These are phyloP conservation scores for Trametes sp. DNA, from an alignment of 1,284 basidiomycete species.

Conservation along the genomic window DNA sequence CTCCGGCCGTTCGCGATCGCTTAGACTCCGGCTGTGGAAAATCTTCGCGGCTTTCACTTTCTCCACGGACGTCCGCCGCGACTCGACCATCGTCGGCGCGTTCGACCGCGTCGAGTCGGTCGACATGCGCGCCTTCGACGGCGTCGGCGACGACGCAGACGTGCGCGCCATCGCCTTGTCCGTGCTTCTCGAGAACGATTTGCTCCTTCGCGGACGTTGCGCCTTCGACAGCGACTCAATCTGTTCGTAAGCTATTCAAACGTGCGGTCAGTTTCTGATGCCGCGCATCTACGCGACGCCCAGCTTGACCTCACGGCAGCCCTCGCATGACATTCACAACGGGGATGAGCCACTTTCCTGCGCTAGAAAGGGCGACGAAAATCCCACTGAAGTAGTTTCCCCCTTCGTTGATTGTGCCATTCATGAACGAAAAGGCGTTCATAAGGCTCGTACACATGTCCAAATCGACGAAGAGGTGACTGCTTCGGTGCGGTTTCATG, in stretches of 20 bases:
- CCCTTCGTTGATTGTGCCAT: too few relatives aligned
- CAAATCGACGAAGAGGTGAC: too few relatives aligned
- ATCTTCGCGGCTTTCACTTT: slow-evolving; percentile 65
- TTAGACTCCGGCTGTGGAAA: slow-evolving; percentile 50
- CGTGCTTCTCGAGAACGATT: slow-evolving; percentile 63
- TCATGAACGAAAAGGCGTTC: too few relatives aligned
- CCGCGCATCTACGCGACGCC: too few relatives aligned
- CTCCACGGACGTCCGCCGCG: slow-evolving; percentile 62
- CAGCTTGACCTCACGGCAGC: too few relatives aligned
- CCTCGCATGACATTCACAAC: too few relatives aligned
- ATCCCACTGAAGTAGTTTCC: too few relatives aligned
- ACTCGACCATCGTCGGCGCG: slow-evolving; percentile 33
- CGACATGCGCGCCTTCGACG: slow-evolving; percentile 47
- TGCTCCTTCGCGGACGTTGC: slow-evolving; percentile 67
- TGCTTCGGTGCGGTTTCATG: too few relatives aligned
- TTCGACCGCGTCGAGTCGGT: slow-evolving; percentile 47
- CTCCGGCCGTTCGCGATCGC: slow-evolving; percentile 39
- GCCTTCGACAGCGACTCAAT: slow-evolving; percentile 73
- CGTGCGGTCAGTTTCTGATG: slow-evolving; percentile 11
- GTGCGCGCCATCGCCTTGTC: slow-evolving; percentile 34
- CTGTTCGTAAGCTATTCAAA: slow-evolving; percentile 70
- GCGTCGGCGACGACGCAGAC: slow-evolving; percentile 34
- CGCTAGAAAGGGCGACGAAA: too few relatives aligned
- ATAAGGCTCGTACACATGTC: too few relatives aligned
- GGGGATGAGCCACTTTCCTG: too few relatives aligned